Evolutionary conservation across 371 early-diverging fungal genomes (phyloP), one percentile per base, ranked within the genome.

Genomic region (Apophysomyces elegans): DNA sequence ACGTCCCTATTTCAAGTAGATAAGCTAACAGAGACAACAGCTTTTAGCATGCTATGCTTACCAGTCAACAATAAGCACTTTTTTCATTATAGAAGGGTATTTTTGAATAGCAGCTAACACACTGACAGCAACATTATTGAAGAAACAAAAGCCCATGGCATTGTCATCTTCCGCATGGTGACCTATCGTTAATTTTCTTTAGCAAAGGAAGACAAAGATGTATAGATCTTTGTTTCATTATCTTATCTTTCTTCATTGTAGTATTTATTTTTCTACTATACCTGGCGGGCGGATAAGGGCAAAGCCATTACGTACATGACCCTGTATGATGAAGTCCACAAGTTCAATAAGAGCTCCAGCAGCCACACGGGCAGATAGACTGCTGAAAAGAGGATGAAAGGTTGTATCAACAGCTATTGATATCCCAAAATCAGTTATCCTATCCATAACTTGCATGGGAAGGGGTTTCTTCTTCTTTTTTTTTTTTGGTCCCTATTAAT

Each of bases 71-170:
- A 90, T 80, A 38, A 88, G 65, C 21, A 88, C 80, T 64, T 83
- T 85, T 63, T 82, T 76, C 11, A 86, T 75, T 7, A 69, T 76
- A 32, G 74, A 59, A 0, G 86, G 75, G 62, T 86, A 78, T 63
- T 76, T 80, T 37, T 78, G 74, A 26, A 87, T 44, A 0, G 83
- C 79, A n/a, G 79, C 66, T 16, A 81, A 71, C 11, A 83, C 88
- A 5, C 89, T 86, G 21, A 89, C 84, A 11, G 88, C 90, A 4
- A 88, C 88, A 67, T 89, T 90, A 67, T 90, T 90, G 71, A 84
- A 88, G 59, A 87, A 84, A 54, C 90, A 90, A 67, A 84, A 90
- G 7, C 90, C 90, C 90, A 87, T 90, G 13, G 86, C 88, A 36
- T 76, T 76, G 64, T 87, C 82, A 47, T 82, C 77, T 69, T 90